Base-by-base conservation (phyloP, 2,329 filamentous ascomycete genomes). In the Chlorencoelia australis region DNA sequence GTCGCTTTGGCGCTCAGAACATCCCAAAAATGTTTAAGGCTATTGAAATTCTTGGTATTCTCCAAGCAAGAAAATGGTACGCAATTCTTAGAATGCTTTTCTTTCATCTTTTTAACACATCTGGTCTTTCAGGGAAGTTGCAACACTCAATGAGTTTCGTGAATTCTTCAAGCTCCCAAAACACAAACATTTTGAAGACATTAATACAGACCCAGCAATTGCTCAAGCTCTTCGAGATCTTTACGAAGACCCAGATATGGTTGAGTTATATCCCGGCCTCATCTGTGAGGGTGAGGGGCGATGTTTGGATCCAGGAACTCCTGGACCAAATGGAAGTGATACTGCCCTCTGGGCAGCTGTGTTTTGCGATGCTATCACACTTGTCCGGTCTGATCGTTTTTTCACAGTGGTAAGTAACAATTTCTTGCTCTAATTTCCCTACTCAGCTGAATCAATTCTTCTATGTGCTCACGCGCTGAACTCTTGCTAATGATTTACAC, bases 31-130 rank as follows among this genome's bases (percentile, higher is more conserved):
- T 78, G 14, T 73, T 91, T 66, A 74, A 76, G 45, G 73, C 77
- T 1, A 72, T 91, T 11, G 84, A 89, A 56, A 79, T 89, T 21
- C 64, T 91, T 7, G 83, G 82, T 27, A 89, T 91, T 40, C 64
- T 82, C 35, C 82, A 86, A 42, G 74, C 79, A 2, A 69, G 84
- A 28, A 69, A 71, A 40, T 91, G 84, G 84, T 77, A 84, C 41
- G 22, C 6, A 4, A 6, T 25, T 25, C 13, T 13, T 25, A 13
- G 10, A 10, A 9, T 6, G 10, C 22, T 25, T 25, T 6, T 13
- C 6, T 9, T 25, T 3, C 10, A n/a, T 10, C 6, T 25, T 3
- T 7, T 25, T 13, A 13, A 10, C 22, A 13, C 22, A 25, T 10
- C 22, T 25, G 13, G 13, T 13, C 6, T 25, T 9, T 9, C 10